Evolutionary conservation across 225 moss, liverwort and hornwort genomes (phyloP).

Genomic region (Anthoceros angustus): DNA sequence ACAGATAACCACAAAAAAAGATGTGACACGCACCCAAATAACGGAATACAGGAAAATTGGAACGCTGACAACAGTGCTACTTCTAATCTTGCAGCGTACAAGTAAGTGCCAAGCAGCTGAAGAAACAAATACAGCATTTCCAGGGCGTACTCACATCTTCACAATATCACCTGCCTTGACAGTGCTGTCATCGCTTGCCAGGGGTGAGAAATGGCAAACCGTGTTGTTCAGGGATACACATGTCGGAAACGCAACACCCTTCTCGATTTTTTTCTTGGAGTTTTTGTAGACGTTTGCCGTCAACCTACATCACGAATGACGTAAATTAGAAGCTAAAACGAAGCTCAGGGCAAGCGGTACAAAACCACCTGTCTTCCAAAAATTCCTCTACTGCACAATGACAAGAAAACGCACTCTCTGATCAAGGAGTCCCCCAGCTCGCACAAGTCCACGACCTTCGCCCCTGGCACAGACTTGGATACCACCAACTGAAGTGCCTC

Average conservation of each 20-base stretch:
- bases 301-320: slow-evolving; percentile 31
- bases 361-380: neutral
- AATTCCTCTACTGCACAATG: neutral
- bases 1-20: no score
- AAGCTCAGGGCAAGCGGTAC: neutral
- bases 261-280: slow-evolving; percentile 93
- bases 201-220: slow-evolving; percentile 88
- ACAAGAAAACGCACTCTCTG: slow-evolving; percentile 43
- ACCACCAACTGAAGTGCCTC: slow-evolving; percentile 93
- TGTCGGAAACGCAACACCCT: slow-evolving; percentile 87
- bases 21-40: neutral
- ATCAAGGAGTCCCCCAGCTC: slow-evolving; percentile 88
- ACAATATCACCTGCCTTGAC: slow-evolving; percentile 54
- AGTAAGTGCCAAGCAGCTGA: neutral
- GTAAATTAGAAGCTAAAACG: neutral
- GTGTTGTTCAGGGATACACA: slow-evolving; percentile 93
- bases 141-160: slow-evolving; percentile 54
- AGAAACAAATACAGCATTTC: neutral
- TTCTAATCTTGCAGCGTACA: neutral
- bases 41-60: neutral
- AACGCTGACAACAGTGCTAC: neutral
- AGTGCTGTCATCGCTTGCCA: slow-evolving; percentile 72
- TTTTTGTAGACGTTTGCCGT: slow-evolving; percentile 89
- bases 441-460: slow-evolving; percentile 86
- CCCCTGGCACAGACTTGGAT: slow-evolving; percentile 63